Percentiles rank a stretch among this genome's conserved stretches.
Evolutionary conservation across 2,329 filamentous ascomycete species (phyloP).

Genomic region (Microdochium trichocladiopsis): DNA sequence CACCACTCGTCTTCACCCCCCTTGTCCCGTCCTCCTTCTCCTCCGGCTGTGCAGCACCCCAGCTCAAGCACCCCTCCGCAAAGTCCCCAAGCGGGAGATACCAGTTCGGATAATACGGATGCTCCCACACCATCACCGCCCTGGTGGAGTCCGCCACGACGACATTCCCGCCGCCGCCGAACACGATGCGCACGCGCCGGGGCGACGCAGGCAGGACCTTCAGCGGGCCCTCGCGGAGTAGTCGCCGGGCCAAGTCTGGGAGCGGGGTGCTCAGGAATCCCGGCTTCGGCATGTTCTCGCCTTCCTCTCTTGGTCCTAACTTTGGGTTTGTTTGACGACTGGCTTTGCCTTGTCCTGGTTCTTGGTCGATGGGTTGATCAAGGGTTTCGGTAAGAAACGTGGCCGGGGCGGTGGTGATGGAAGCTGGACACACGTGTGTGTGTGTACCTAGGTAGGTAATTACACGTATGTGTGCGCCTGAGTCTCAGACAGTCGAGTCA

Average conservation of each 20-base stretch:
- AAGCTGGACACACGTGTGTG: no score
- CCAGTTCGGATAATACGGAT: constrained; percentile 23
- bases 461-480: no score
- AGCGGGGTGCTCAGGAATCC: constrained; percentile 6
- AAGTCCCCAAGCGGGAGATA: constrained; percentile 20
- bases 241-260: constrained; percentile 13
- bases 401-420: no score
- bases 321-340: no score
- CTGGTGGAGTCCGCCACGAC: constrained; percentile 23
- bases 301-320: no score
- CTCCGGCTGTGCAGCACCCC: constrained; percentile 1
- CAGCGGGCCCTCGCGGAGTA: constrained; percentile 17
- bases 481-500: no score
- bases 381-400: no score
- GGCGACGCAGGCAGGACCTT: constrained; percentile 18
- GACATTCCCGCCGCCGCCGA: constrained; percentile 15
- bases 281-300: no score
- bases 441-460: no score
- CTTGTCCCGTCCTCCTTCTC: constrained; percentile 1
- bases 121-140: constrained; percentile 28
- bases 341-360: no score
- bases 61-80: constrained; percentile 2
- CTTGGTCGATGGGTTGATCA: no score
- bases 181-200: constrained; percentile 21
- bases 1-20: no score